Conservation (phyloP, 2,329 filamentous ascomycete genomes). For the Curvularia lunata region DNA sequence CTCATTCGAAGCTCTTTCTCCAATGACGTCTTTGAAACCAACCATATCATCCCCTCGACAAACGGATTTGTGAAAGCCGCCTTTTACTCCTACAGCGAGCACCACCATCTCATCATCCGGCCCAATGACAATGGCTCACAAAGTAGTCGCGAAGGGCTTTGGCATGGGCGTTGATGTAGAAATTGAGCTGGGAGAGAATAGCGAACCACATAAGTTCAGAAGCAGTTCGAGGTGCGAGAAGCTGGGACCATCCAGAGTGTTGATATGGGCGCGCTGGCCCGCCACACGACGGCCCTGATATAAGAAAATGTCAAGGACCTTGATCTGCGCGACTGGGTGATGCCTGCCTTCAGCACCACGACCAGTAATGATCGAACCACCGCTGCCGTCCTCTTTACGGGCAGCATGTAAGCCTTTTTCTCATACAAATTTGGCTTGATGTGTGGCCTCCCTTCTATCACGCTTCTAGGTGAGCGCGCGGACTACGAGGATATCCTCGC, state of each 20-base stretch:
- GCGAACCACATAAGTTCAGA: constrained; percentile 41
- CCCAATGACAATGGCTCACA: constrained; percentile 39
- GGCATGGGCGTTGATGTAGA: too few relatives aligned
- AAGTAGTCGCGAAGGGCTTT: too few relatives aligned
- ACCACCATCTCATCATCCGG: constrained; percentile 32
- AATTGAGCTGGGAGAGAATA: too few relatives aligned
- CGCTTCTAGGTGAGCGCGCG: constrained; percentile 23
- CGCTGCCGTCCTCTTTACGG: constrained; percentile 29
- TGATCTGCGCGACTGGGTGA: constrained; percentile 24
- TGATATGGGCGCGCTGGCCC: constrained; percentile 11
- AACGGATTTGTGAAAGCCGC: constrained; percentile 29
- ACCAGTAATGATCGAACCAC: constrained; percentile 18
- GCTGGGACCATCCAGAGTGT: constrained; percentile 10
- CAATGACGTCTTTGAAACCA: neutral
- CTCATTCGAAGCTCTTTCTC: constrained; percentile 21
- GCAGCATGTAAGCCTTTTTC: constrained; percentile 26
- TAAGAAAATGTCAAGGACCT: constrained; percentile 18
- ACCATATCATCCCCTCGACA: constrained; percentile 6
- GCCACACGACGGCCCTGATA: constrained; percentile 14
- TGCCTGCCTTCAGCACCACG: constrained; percentile 30
- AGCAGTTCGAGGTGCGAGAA: constrained; percentile 17
- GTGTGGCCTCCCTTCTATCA: constrained; percentile 31
- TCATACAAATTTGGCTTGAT: neutral
- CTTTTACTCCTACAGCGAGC: constrained; percentile 24
- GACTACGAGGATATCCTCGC: constrained; percentile 27